Conservation (phyloP, 1,284 basidiomycete species). For the Vanrija sp. region DNA sequence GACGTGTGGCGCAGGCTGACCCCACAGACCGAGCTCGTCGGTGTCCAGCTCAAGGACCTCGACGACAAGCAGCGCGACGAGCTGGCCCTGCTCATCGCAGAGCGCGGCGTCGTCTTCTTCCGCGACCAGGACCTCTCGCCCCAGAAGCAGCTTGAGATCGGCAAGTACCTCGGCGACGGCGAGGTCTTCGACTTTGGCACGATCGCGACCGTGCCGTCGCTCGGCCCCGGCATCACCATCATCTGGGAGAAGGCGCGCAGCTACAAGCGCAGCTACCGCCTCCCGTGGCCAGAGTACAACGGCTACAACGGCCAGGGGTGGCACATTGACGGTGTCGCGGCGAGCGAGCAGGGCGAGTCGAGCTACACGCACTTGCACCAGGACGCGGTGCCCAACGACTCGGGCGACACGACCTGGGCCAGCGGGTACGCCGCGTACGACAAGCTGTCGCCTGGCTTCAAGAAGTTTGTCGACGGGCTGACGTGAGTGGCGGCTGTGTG, state of each 20-base stretch:
- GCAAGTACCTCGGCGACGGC: slow-evolving; percentile 34
- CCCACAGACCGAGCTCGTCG: slow-evolving; percentile 30
- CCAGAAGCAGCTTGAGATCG: slow-evolving; percentile 25
- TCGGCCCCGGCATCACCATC: slow-evolving; percentile 13
- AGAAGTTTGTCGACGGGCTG: slow-evolving; percentile 24
- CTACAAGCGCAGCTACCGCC: neutral
- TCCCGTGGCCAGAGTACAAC: slow-evolving; percentile 12
- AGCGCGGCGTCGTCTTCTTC: slow-evolving; percentile 34
- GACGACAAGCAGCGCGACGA: slow-evolving; percentile 37
- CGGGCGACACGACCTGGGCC: slow-evolving; percentile 30
- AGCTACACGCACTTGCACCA: slow-evolving; percentile 56
- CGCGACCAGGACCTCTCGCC: slow-evolving; percentile 35
- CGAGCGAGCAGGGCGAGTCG: slow-evolving; percentile 64
- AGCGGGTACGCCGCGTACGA: slow-evolving; percentile 53
- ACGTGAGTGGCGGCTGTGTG: slow-evolving; percentile 12
- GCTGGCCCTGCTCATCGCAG: slow-evolving; percentile 34
- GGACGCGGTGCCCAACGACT: slow-evolving; percentile 48
- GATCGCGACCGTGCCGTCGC: slow-evolving; percentile 48
- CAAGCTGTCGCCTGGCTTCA: slow-evolving; percentile 28
- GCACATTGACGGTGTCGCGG: slow-evolving; percentile 59
- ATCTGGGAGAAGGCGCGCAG: slow-evolving; percentile 21
- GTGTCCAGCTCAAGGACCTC: slow-evolving; percentile 32
- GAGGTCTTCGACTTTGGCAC: slow-evolving; percentile 60
- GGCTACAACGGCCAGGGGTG: slow-evolving; percentile 56
- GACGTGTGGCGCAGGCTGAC: neutral